phyloP scores from a whole-genome alignment of 2,329 filamentous ascomycete species.

The Alternaria rosae region DNA sequence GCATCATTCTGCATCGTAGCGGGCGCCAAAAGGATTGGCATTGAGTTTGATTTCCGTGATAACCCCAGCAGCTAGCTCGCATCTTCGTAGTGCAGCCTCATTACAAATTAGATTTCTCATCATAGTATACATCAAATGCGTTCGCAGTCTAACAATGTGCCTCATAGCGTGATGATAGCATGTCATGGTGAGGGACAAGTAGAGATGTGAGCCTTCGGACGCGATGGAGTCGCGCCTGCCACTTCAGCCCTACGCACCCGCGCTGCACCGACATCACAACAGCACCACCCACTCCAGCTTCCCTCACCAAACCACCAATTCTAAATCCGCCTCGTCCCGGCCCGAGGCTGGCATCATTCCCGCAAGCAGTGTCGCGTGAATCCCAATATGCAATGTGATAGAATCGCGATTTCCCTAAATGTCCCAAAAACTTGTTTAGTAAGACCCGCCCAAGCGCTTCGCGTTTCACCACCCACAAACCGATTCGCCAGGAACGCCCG shows the following conservation, averaged over 20 bases:
- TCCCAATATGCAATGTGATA: background rate
- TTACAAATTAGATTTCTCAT: background rate
- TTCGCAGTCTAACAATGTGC: background rate
- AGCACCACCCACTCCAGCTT: constrained; percentile 1
- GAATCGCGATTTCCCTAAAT: constrained; percentile 2
- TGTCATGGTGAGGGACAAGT: background rate
- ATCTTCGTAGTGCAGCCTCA: constrained; percentile 1
- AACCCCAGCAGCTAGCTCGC: constrained; percentile 17
- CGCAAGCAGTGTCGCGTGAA: background rate
- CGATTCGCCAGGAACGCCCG: constrained; percentile 32
- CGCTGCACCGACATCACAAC: background rate
- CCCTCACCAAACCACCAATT: background rate
- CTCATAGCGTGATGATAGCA: background rate
- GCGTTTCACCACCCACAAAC: constrained; percentile 29
- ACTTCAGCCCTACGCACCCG: background rate
- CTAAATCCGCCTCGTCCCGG: background rate
- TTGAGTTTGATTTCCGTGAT: constrained; percentile 27
- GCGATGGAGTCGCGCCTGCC: background rate
- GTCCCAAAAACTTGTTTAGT: background rate
- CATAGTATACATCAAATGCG: background rate
- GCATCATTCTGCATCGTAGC: constrained; percentile 28
- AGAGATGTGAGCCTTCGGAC: background rate
- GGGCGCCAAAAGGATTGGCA: constrained; percentile 22
- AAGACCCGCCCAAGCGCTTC: constrained; percentile 28
- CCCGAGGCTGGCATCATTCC: background rate